Conservation (phyloP, 495 filamentous ascomycete genomes). For the Penicillium cinerascens region DNA sequence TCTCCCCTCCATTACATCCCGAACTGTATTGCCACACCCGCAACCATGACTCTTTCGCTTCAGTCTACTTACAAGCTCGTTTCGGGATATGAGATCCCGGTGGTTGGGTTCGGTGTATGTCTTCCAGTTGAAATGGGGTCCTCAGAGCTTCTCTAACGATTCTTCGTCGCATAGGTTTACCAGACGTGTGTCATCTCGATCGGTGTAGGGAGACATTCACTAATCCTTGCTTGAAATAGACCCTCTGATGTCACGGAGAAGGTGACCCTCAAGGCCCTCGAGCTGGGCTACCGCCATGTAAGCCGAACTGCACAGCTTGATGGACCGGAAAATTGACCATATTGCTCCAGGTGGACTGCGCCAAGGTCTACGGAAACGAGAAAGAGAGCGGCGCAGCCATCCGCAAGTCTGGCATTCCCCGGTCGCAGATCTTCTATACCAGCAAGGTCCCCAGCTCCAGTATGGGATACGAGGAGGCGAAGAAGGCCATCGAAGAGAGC, state of each 20-base stretch:
- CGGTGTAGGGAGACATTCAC: neutral
- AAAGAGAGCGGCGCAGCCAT: conserved; percentile 46
- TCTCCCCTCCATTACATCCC: neutral
- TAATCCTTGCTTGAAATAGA: conserved; percentile 22
- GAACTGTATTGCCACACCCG: neutral
- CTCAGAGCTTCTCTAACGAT: neutral
- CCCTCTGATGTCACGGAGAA: conserved; percentile 54
- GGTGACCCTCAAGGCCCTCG: conserved; percentile 59
- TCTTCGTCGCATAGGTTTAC: conserved; percentile 55
- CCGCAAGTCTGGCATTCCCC: conserved; percentile 39
- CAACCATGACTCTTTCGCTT: conserved; percentile 58
- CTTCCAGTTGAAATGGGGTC: neutral
- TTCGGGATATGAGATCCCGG: conserved; percentile 75
- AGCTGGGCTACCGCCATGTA: conserved; percentile 71
- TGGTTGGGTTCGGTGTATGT: conserved; percentile 70
- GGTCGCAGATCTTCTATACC: conserved; percentile 54
- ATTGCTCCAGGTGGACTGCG: conserved; percentile 48
- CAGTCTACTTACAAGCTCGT: conserved; percentile 64
- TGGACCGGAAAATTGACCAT: neutral
- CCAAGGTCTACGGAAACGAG: conserved; percentile 54
- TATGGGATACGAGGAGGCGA: conserved; percentile 51
- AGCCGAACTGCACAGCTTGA: conserved; percentile 8
- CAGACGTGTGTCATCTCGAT: conserved; percentile 53
- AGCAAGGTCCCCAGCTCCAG: conserved; percentile 47
- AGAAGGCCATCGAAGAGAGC: conserved; percentile 46